Percentiles rank a stretch among this genome's conserved stretches.
These are phyloP conservation scores for Davidsoniella eucalypti DNA, from an alignment of 2,329 filamentous ascomycete species.

Conservation along the genomic window DNA sequence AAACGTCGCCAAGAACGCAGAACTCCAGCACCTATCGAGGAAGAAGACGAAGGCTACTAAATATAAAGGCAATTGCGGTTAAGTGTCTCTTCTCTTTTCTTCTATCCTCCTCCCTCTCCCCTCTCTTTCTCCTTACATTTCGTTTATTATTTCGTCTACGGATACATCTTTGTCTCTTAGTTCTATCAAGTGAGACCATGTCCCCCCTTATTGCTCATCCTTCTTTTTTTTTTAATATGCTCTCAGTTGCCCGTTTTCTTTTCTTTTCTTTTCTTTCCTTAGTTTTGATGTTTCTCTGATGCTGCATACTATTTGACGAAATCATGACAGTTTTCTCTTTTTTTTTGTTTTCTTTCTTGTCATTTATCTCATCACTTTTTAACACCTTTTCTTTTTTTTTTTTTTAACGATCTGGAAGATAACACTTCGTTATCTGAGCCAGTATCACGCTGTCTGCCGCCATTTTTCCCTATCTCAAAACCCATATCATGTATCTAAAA, in stretches of 20 bases:
- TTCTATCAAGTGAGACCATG: no score
- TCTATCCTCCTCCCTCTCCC: background rate
- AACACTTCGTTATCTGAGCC: constrained; percentile 8
- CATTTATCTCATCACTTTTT: constrained; percentile 1
- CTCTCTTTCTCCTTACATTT: constrained; percentile 3
- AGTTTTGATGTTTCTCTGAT: background rate
- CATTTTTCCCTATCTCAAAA: background rate
- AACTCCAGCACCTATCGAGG: constrained; percentile 57
- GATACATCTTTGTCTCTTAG: no score
- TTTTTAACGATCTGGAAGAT: background rate
- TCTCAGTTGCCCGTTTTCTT: no score
- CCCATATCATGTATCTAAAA: no score
- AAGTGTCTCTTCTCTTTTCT: constrained; percentile 1
- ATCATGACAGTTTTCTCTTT: constrained; percentile 3
- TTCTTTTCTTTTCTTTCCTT: background rate
- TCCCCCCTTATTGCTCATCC: no score
- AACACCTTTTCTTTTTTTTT: background rate
- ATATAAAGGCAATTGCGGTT: background rate
- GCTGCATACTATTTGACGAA: constrained; percentile 1
- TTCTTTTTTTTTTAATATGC: no score
- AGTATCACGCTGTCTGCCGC: background rate
- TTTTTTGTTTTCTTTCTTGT: constrained; percentile 4
- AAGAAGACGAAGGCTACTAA: constrained; percentile 47
- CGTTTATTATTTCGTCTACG: background rate
- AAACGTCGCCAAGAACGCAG: constrained; percentile 52